These are phyloP conservation scores for Sanghuangporus weigelae DNA, from an alignment of 1,284 basidiomycete genomes.

Conservation along the genomic window DNA sequence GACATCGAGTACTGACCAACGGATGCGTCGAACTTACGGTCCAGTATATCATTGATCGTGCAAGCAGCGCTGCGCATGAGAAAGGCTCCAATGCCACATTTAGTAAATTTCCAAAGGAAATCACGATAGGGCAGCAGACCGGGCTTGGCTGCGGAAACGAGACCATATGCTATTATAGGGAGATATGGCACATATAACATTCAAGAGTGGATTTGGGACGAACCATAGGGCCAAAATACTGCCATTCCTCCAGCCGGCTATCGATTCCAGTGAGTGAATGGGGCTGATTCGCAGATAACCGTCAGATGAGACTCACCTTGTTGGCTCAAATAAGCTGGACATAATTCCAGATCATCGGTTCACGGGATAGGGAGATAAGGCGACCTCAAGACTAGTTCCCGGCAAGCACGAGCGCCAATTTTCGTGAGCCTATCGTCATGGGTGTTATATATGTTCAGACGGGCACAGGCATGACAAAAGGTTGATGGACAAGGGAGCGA, in stretches of 20 bases:
- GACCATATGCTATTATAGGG: background rate
- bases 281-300: background rate
- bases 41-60: slow-evolving; percentile 36
- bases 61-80: slow-evolving; percentile 26
- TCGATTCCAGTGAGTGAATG: background rate
- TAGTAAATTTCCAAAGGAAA: background rate
- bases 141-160: background rate
- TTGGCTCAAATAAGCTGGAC: background rate
- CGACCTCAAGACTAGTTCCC: no score
- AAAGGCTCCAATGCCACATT: background rate
- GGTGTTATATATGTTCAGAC: no score
- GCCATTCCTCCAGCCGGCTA: background rate
- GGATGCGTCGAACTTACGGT: slow-evolving; percentile 34
- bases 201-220: background rate
- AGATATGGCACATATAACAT: background rate
- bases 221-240: background rate
- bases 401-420: no score
- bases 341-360: background rate
- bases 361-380: no score
- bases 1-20: slow-evolving; percentile 25
- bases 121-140: background rate
- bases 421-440: no score
- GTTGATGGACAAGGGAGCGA: no score
- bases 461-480: no score
- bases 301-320: background rate